Evolutionary conservation across 2,329 filamentous ascomycete genomes (phyloP), one percentile per base, ranked within the genome.

Genomic region (Hypoxylon sp.): DNA sequence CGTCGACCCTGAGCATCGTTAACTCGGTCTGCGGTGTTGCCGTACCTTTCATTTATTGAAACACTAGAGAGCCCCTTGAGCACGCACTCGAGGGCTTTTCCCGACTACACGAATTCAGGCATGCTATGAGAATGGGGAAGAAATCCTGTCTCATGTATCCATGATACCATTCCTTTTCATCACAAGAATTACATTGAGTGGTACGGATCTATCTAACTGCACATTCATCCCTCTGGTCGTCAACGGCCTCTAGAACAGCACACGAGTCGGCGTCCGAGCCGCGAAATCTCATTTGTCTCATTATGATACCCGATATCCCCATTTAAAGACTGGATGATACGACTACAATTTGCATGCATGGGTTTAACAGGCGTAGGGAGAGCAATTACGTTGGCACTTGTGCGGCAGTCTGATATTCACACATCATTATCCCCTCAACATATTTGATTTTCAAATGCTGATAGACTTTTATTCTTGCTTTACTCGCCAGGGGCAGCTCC

Each of bases 301-400:
- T 56, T 65, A 70, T 70, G 67, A 72, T 72, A 70, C 70, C 70
- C 61, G 65, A 64, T 54, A 62, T 68, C 61, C 59, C 31, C 22
- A 50, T 58, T 33, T 33, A 4, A 67, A 68, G 70, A 61, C 61
- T 51, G 61, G 59, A 66, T 53, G 57, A 58, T 62, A 70, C 62
- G 58, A 63, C 48, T 58, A 69, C 60, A 60, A 44, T 51, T 71
- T 68, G 67, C 67, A 72, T 70, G 67, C 62, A 69, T 69, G 54
- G 66, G 59, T 70, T 62, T 56, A 53, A 66, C 54, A 64, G 64
- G 64, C 61, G 68, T 44, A 61, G 53, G 60, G 58, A 42, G 22
- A 67, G 49, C 35, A 54, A 35, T 40, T 35, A 31, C 40, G 40
- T 60, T 57, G 58, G 51, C 14, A 42, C 53, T 66, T 46, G 54